Base-by-base conservation (phyloP, 1,284 basidiomycete genomes). In the Takashimella koratensis region DNA sequence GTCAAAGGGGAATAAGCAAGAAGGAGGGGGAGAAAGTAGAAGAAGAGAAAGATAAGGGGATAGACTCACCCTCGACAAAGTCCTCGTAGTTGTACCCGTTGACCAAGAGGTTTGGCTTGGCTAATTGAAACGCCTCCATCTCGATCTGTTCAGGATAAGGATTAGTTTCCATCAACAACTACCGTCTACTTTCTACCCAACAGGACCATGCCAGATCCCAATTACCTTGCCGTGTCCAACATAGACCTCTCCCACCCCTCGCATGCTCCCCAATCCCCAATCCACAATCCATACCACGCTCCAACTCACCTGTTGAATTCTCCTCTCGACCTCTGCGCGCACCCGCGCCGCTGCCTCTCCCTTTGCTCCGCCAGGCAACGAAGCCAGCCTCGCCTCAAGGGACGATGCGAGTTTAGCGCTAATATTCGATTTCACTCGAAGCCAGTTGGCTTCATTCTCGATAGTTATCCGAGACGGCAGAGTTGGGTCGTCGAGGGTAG, bases 61-160 rank as follows among this genome's bases (percentile, higher is more conserved):
- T 5, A 23, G 4, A 57, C 66, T 55, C 51, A 76, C 76, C 68
- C 48, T 82, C 78, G 50, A 82, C 79, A 51, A 83, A 74, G 11
- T 85, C 82, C 64, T 88, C 86, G 54, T 85, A 83, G 58, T 85
- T 85, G 54, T 85, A 83, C 12, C 88, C 88, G 64, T 91, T 90
- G 26, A 90, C 81, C 36, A 86, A 82, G 20, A 91, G 68, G 68
- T 90, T 91, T 5, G 82, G 81, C 60, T 83, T 81, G 1, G 84
- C 81, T 58, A 84, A 80, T 39, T 79, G 79, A 62, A 88, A 86
- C 30, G 84, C 82, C 13, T 61, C 58, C 22, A 68, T 67, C 30
- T 56, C 59, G 23, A 71, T 65, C 70, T 73, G 45, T 10, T 19
- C 36, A n/a, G 22, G 25, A 27, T 40, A 12, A 43, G 30, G 11